A percentile compares a stretch with the other conserved stretches of the same genome.
Conservation (phyloP, 495 filamentous ascomycete genomes). For the Penicillium pulvis region DNA sequence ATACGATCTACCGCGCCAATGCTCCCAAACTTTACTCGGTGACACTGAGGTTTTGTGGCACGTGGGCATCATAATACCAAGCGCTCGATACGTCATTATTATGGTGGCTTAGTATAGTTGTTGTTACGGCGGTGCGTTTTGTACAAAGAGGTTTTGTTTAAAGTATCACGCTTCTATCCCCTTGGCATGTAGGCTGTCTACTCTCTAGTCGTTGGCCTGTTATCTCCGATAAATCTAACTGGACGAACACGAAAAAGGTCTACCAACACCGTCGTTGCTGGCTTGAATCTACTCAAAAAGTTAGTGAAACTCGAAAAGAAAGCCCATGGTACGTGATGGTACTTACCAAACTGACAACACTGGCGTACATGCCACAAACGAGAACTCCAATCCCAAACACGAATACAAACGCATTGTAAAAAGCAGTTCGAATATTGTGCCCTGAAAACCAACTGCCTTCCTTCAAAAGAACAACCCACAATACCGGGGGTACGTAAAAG, state of each 20-base stretch:
- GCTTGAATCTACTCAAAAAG: background rate
- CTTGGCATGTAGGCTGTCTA: no score
- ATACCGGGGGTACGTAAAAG: constrained; percentile 64
- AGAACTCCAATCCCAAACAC: constrained; percentile 46
- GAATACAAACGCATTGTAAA: constrained; percentile 16
- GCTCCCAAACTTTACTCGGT: background rate
- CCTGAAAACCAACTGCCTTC: constrained; percentile 31
- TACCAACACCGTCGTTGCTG: background rate
- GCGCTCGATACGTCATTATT: no score
- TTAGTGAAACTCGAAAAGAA: background rate
- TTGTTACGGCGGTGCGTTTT: no score
- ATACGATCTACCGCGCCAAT: background rate
- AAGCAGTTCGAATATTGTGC: constrained; percentile 13
- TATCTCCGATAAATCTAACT: background rate
- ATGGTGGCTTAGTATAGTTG: no score
- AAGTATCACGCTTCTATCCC: background rate
- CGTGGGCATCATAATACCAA: no score
- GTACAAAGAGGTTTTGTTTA: no score
- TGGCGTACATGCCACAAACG: constrained; percentile 56
- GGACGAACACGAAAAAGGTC: background rate
- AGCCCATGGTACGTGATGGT: background rate
- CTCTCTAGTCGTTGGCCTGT: no score
- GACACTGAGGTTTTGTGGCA: no score
- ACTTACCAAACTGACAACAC: constrained; percentile 33
- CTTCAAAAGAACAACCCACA: constrained; percentile 59